phyloP scores from a whole-genome alignment of 371 early-diverging fungal genomes.

The Haplosporangium sp. region DNA sequence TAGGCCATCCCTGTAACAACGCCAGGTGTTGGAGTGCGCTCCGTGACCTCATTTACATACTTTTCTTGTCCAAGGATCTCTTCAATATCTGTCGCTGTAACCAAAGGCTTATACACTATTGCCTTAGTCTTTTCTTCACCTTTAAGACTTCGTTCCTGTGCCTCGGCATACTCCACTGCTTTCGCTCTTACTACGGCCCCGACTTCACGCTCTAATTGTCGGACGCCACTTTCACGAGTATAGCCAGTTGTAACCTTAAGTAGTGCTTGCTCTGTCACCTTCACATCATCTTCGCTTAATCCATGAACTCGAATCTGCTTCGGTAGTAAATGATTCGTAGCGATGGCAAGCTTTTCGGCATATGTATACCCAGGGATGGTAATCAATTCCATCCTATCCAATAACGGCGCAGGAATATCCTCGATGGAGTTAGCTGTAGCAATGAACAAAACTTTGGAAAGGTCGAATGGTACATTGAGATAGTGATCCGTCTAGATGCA shows the following conservation, averaged over 20 bases:
- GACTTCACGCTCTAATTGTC: constrained; percentile 81
- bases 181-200: constrained; percentile 80
- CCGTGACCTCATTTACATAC: constrained; percentile 74
- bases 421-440: constrained; percentile 88
- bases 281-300: constrained; percentile 60
- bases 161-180: constrained; percentile 75
- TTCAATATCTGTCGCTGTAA: constrained; percentile 61
- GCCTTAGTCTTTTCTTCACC: neutral
- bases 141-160: constrained; percentile 47
- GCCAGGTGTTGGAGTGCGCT: constrained; percentile 72
- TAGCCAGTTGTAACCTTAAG: constrained; percentile 77
- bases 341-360: constrained; percentile 76
- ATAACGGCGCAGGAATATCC: constrained; percentile 82
- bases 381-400: constrained; percentile 92
- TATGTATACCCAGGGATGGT: constrained; percentile 86
- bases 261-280: constrained; percentile 68
- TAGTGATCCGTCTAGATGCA: constrained; percentile 79
- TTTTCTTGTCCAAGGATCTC: constrained; percentile 75
- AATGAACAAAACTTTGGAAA: constrained; percentile 88
- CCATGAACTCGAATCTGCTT: constrained; percentile 83
- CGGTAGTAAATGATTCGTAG: constrained; percentile 60
- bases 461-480: constrained; percentile 85
- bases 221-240: constrained; percentile 91
- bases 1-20: constrained; percentile 89
- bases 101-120: constrained; percentile 51